These are phyloP conservation scores for Sporothrix pseudoabietina DNA, from an alignment of 2,329 filamentous ascomycete genomes.

Conservation along the genomic window DNA sequence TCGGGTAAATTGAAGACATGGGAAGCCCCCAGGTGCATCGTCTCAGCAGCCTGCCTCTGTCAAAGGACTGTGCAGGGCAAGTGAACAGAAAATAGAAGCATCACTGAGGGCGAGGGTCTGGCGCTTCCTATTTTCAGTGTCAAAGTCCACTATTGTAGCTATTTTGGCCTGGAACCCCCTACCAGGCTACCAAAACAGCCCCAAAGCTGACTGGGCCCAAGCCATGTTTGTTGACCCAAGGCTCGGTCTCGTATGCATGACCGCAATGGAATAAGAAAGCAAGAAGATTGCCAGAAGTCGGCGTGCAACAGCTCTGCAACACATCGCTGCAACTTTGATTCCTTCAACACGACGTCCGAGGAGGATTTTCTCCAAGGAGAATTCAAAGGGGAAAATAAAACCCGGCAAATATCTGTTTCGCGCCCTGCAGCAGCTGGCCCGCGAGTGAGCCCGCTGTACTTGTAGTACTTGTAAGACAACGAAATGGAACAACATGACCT, in stretches of 20 bases:
- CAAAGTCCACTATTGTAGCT: background rate
- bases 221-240: background rate
- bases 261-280: background rate
- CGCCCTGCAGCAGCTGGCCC: background rate
- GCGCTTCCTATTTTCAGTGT: background rate
- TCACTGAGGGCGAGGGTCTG: background rate
- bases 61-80: background rate
- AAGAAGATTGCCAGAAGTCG: background rate
- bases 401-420: conserved; percentile 5
- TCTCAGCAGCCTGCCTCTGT: background rate
- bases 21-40: background rate
- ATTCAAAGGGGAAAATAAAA: conserved; percentile 20
- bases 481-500: background rate
- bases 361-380: conserved; percentile 11
- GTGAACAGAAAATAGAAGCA: background rate
- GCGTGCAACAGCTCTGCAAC: background rate
- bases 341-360: background rate
- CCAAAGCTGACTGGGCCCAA: background rate
- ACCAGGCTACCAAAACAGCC: background rate
- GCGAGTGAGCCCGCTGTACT: background rate
- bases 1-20: conserved; percentile 9
- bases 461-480: background rate
- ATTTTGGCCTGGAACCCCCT: background rate
- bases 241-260: background rate
- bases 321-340: background rate